Base-by-base conservation (phyloP, 2,329 filamentous ascomycete genomes). In the Epichloe amarillans region DNA sequence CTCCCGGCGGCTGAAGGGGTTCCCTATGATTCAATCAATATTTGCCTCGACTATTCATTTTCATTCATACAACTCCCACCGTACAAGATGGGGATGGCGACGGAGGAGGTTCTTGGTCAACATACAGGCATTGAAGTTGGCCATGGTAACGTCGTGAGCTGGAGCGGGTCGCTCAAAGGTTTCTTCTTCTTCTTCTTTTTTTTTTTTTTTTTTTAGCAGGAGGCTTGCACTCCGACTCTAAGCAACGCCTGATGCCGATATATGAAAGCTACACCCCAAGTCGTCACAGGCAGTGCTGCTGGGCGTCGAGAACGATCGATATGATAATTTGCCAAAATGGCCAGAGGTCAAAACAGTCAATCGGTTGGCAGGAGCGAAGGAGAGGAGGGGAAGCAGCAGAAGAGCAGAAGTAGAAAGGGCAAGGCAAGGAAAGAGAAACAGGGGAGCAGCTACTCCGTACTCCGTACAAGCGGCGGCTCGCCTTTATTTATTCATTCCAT, bases 1-100 rank as follows among this genome's bases (percentile, higher is more conserved):
- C 53, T 89, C 84, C 60, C 80, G 80, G 66, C 76, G 82, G 53
- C 77, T 72, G 69, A 93, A 93, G 30, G 87, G 87, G 65, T 93
- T 93, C 64, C 80, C 83, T 86, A 55, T 33, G 33, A 4, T 19
- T 21, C 14, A 30, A 10, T n/a, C 12, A 49, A 26, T 12, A 43
- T 33, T 44, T 8, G 6, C 8, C 15, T n/a, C 15, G 48, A 12
- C 19, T 26, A 26, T 11, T 30, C 8, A 30, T 30, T 30, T 11
- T 10, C 26, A 30, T 30, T 11, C 26, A 30, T 11, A 30, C 8
- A 11, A 30, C 26, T 30, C 26, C 26, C 4, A 10, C 26, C 8
- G 26, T 30, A 30, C 26, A 30, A 30, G 26, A 30, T 4, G 26
- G 26, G 26, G 26, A 30, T 30, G 26, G 26, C 8, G 26, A 30